phyloP scores from a whole-genome alignment of 768 basidiomycete genomes.

The Hypholoma fasciculare region DNA sequence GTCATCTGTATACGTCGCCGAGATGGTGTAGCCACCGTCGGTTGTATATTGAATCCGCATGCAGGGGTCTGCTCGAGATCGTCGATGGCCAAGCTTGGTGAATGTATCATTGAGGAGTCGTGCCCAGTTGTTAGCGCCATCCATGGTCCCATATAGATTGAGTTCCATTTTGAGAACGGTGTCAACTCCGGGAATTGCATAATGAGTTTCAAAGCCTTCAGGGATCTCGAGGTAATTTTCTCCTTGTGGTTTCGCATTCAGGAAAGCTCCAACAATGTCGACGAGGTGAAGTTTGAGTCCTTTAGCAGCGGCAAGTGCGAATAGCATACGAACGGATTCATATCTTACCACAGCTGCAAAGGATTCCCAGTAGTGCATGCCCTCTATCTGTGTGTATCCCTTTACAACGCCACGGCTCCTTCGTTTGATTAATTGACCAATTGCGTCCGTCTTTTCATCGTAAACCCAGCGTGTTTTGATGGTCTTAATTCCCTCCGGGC shows the following conservation, averaged over 20 bases:
- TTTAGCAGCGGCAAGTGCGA: neutral
- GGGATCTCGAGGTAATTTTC: slow-evolving; percentile 1
- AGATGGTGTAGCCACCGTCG: neutral
- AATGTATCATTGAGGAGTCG: neutral
- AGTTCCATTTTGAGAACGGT: neutral
- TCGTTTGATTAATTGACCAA: slow-evolving; percentile 3
- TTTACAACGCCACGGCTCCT: slow-evolving; percentile 6
- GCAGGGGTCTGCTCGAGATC: neutral
- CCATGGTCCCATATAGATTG: neutral
- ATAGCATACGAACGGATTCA: slow-evolving; percentile 6
- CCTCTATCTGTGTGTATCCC: slow-evolving; percentile 5
- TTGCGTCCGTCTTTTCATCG: slow-evolving; percentile 4
- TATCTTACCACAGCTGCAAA: slow-evolving; percentile 8
- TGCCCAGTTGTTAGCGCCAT: neutral
- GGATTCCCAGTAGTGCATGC: slow-evolving; percentile 4
- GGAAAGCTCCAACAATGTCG: neutral
- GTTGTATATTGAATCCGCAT: neutral
- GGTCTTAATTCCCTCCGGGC: neutral
- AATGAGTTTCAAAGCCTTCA: neutral
- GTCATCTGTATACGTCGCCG: neutral
- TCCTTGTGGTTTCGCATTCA: neutral
- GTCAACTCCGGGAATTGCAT: neutral
- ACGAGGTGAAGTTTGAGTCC: neutral
- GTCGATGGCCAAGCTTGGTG: neutral
- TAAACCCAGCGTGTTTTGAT: slow-evolving; percentile 9